These are phyloP conservation scores for Nicotiana sylvestris DNA, from an alignment of 257 asterid species.

Conservation along the genomic window DNA sequence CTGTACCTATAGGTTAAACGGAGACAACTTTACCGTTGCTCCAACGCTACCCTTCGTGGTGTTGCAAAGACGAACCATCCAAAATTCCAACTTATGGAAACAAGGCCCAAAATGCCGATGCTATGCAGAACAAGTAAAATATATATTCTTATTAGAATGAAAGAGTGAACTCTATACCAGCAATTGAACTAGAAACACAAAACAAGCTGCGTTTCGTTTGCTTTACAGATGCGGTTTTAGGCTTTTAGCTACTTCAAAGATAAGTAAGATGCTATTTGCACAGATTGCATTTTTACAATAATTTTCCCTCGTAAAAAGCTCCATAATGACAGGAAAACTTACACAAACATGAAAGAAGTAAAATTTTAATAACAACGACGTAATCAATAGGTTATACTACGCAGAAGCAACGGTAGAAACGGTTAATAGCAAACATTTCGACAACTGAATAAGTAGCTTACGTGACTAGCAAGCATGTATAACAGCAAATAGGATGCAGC, in stretches of 20 bases:
- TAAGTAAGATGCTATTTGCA: neutral
- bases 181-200: neutral
- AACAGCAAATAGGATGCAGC: conserved; percentile 87
- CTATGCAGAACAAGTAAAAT: neutral
- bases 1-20: too few species aligned
- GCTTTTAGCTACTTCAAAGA: neutral
- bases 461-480: conserved; percentile 95
- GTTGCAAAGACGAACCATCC: neutral
- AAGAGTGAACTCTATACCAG: neutral
- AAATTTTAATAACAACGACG: neutral
- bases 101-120: neutral
- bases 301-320: neutral
- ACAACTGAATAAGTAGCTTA: conserved; percentile 31
- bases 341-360: neutral
- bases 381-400: neutral
- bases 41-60: neutral
- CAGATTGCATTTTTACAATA: neutral
- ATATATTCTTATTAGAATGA: neutral
- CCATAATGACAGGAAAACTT: neutral
- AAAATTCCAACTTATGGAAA: neutral
- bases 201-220: neutral
- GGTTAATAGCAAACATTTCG: neutral
- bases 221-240: neutral
- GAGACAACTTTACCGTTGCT: too few species aligned
- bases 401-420: neutral